phyloP scores from a whole-genome alignment of 2,329 filamentous ascomycete genomes.

The Trichoderma afroharzianum region DNA sequence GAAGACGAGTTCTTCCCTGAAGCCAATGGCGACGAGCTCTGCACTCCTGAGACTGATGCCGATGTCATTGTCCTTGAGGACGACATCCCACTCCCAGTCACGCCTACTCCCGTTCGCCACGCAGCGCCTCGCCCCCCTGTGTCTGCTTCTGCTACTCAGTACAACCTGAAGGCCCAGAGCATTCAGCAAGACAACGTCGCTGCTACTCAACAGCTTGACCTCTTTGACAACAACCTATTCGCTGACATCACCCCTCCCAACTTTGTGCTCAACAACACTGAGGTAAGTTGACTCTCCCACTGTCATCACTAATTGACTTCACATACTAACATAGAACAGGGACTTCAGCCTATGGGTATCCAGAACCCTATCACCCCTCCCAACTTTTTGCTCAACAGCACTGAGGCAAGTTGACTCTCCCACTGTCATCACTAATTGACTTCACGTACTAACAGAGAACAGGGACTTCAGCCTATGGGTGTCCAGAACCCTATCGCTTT shows the following conservation, averaged over 20 bases:
- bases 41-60: constrained; percentile 9
- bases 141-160: not conserved
- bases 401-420: not conserved
- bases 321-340: not conserved
- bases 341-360: not conserved
- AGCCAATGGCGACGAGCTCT: not conserved
- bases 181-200: not conserved
- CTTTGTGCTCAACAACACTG: not conserved
- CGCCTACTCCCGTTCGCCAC: constrained; percentile 18
- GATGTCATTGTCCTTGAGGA: not conserved
- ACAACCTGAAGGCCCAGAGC: not conserved
- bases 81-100: not conserved
- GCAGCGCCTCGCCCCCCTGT: not conserved
- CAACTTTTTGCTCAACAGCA: not conserved
- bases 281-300: not conserved
- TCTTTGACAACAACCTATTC: not conserved
- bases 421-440: not conserved
- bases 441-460: not conserved
- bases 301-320: not conserved
- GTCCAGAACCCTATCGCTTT: not conserved
- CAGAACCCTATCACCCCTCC: not conserved
- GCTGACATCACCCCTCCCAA: not conserved
- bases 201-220: not conserved
- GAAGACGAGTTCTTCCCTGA: constrained; percentile 18
- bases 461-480: not conserved